Conservation (phyloP, 805 yeast genomes). For the Kodamaea kaohsiungensis region DNA sequence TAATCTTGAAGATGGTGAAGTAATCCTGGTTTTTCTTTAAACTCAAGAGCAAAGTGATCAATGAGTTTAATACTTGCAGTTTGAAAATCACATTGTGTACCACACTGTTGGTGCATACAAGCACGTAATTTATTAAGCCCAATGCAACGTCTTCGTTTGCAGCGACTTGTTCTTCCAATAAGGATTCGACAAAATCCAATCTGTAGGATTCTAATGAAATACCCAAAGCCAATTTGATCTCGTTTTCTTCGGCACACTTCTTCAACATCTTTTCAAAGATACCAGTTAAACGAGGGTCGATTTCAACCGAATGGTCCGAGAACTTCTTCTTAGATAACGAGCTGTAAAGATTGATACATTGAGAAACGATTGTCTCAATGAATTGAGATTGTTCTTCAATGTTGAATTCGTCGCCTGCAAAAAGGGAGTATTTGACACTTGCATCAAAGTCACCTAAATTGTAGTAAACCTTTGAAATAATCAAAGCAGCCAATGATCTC, state of each 20-base stretch:
- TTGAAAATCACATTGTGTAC: constrained; percentile 68
- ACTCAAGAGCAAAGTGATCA: constrained; percentile 60
- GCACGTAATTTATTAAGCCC: constrained; percentile 66
- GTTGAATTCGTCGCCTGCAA: constrained; percentile 79
- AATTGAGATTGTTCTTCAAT: constrained; percentile 77
- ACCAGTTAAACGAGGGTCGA: constrained; percentile 61
- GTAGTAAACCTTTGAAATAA: constrained; percentile 87
- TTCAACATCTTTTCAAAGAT: constrained; percentile 86
- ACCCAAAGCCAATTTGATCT: constrained; percentile 81
- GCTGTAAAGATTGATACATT: constrained; percentile 85
- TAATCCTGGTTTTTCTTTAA: constrained; percentile 68
- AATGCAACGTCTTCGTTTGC: constrained; percentile 53
- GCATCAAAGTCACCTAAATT: constrained; percentile 92
- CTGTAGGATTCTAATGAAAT: constrained; percentile 87
- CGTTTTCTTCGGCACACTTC: constrained; percentile 72
- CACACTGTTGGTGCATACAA: constrained; percentile 70
- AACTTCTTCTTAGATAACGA: constrained; percentile 53
- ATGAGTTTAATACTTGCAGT: constrained; percentile 57
- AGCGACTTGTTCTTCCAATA: constrained; percentile 46
- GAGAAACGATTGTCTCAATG: constrained; percentile 90
- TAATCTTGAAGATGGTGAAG: constrained; percentile 79
- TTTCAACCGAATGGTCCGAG: constrained; percentile 26
- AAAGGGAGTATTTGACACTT: constrained; percentile 84
- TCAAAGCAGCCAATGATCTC: constrained; percentile 82
- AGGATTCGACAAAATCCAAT: constrained; percentile 70